These are phyloP conservation scores for Thuja plicata DNA, from an alignment of 83 land plant species.

Conservation along the genomic window DNA sequence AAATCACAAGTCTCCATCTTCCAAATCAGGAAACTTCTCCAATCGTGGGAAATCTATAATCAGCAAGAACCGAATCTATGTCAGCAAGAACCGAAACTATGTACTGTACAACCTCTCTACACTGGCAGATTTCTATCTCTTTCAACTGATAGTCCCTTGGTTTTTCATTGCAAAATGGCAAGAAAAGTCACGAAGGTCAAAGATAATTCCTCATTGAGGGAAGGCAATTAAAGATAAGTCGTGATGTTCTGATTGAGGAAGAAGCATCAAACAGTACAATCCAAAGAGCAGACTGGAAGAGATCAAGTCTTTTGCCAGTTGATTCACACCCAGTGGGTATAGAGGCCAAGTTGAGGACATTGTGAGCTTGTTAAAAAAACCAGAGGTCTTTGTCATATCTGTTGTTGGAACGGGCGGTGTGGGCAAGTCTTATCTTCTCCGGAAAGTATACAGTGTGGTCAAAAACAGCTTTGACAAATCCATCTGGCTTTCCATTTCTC, in stretches of 20 bases:
- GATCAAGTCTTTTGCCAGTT: background rate
- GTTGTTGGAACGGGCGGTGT: constrained; percentile 44
- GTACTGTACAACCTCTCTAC: background rate
- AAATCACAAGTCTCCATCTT: too few relatives aligned
- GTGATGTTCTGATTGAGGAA: background rate
- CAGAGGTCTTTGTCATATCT: background rate
- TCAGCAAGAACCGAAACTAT: background rate
- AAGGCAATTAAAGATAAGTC: background rate
- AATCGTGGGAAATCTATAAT: too few relatives aligned
- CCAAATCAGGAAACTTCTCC: too few relatives aligned
- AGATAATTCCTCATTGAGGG: background rate
- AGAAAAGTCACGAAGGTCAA: background rate
- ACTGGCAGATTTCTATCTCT: background rate
- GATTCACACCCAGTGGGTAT: constrained; percentile 24
- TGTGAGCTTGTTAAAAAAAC: constrained; percentile 6
- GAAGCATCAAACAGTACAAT: background rate
- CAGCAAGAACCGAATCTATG: too few relatives aligned
- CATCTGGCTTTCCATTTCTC: background rate
- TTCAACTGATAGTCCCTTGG: background rate
- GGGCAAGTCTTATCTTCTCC: constrained; percentile 21
- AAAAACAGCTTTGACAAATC: background rate
- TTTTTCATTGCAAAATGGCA: background rate
- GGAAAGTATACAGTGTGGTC: background rate
- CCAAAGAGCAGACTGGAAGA: background rate
- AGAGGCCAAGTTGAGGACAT: constrained; percentile 21